These are phyloP conservation scores for Puccinia triticina DNA, from an alignment of 1,284 basidiomycete species.

Conservation along the genomic window DNA sequence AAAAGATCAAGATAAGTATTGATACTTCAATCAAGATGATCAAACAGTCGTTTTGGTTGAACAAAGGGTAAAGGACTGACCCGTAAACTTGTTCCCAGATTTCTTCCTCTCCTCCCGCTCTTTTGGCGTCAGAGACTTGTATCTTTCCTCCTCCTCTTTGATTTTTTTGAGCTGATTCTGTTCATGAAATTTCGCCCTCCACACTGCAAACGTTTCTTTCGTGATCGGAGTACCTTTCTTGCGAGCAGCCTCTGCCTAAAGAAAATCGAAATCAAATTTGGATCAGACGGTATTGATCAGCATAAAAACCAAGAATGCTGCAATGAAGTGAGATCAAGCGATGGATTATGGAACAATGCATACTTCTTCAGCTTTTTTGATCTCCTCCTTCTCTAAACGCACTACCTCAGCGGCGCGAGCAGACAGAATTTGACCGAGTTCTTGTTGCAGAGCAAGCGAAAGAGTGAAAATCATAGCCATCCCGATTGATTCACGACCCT, in stretches of 20 bases:
- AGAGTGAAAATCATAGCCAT: constrained; percentile 47
- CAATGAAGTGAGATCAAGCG: neutral
- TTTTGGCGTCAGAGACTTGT: constrained; percentile 36
- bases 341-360: neutral
- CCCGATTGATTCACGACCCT: constrained; percentile 42
- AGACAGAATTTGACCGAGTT: constrained; percentile 23
- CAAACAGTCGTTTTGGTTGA: neutral
- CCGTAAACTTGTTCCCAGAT: constrained; percentile 29
- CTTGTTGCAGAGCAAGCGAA: constrained; percentile 38
- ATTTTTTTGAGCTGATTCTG: constrained; percentile 23
- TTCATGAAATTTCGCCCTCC: constrained; percentile 41
- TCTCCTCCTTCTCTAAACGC: constrained; percentile 34
- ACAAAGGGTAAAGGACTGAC: constrained; percentile 28
- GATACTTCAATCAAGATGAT: neutral
- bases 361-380: constrained; percentile 36
- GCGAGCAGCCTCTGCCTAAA: constrained; percentile 24
- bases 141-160: constrained; percentile 44
- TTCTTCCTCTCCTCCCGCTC: constrained; percentile 47
- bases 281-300: neutral
- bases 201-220: constrained; percentile 44
- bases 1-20: neutral
- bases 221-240: constrained; percentile 48
- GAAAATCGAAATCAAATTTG: neutral
- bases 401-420: constrained; percentile 5
- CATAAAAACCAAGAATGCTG: neutral